phyloP scores from a whole-genome alignment of 805 yeast species.

The Blastobotrys americana region DNA sequence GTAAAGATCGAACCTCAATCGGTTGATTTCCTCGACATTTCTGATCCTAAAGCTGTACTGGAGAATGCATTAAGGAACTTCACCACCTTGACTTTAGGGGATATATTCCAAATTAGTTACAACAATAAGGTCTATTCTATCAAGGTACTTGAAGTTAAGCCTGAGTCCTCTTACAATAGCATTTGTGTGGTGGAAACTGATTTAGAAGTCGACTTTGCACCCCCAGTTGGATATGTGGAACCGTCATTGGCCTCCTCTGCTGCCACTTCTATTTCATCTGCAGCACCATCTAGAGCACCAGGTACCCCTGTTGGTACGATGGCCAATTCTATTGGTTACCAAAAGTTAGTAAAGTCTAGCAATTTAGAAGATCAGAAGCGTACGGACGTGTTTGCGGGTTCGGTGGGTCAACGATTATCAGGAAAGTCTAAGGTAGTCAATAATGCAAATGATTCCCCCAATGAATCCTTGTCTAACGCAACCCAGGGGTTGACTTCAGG shows the following conservation, averaged over 20 bases:
- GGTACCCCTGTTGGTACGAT: slow-evolving; percentile 34
- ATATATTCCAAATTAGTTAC: slow-evolving; percentile 76
- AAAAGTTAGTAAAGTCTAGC: slow-evolving; percentile 38
- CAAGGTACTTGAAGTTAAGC: slow-evolving; percentile 80
- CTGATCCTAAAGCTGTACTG: slow-evolving; percentile 93
- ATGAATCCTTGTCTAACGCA: too few relatives aligned
- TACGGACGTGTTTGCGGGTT: slow-evolving; percentile 41
- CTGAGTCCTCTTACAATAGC: slow-evolving; percentile 55
- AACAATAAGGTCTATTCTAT: slow-evolving; percentile 73
- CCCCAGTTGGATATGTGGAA: slow-evolving; percentile 97
- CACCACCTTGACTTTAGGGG: slow-evolving; percentile 77
- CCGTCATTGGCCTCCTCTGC: slow-evolving; percentile 47
- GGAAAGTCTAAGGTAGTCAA: slow-evolving; percentile 29
- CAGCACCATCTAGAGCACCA: slow-evolving; percentile 12
- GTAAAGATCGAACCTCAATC: slow-evolving; percentile 95
- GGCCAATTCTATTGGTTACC: slow-evolving; percentile 68
- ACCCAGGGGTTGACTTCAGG: too few relatives aligned
- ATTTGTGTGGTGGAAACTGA: slow-evolving; percentile 96
- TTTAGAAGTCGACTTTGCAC: slow-evolving; percentile 94
- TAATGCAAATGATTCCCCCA: too few relatives aligned
- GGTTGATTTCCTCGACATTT: slow-evolving; percentile 83
- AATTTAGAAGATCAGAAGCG: neutral
- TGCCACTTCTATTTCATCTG: slow-evolving; percentile 13
- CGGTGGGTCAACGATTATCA: slow-evolving; percentile 58
- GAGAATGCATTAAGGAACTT: slow-evolving; percentile 89